Conservation (phyloP, 2,329 filamentous ascomycete genomes). For the Paraconiothyrium sp. region DNA sequence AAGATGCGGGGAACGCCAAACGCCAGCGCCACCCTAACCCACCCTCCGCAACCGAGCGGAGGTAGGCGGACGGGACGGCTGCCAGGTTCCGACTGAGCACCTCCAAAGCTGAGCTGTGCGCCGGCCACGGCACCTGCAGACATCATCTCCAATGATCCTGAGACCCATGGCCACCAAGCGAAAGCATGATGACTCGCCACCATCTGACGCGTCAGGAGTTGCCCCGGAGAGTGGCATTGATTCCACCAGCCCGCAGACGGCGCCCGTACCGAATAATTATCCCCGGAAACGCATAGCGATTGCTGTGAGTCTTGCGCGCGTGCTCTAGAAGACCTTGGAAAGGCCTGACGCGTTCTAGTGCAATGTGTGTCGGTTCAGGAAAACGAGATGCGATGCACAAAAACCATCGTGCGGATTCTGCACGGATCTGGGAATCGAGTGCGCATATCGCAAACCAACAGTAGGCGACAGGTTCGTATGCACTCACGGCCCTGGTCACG, state of each 20-base stretch:
- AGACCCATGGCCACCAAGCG: conserved; percentile 30
- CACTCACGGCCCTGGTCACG: neutral
- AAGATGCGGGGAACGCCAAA: conserved; percentile 19
- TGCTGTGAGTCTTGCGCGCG: conserved; percentile 25
- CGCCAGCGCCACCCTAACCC: conserved; percentile 3
- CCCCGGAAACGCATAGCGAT: conserved; percentile 38
- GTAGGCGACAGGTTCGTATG: conserved; percentile 30
- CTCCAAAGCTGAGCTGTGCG: neutral
- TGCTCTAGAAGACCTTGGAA: neutral
- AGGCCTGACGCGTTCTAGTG: conserved; percentile 29
- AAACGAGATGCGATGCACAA: conserved; percentile 39
- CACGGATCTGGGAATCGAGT: conserved; percentile 40
- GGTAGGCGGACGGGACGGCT: conserved; percentile 7
- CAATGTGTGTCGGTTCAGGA: conserved; percentile 41
- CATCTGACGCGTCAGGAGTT: conserved; percentile 17
- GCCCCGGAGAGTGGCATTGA: conserved; percentile 14
- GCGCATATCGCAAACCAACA: conserved; percentile 38
- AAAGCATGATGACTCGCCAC: conserved; percentile 25
- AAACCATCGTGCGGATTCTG: conserved; percentile 40
- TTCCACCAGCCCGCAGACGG: conserved; percentile 22
- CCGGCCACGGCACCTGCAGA: neutral
- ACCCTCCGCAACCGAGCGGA: neutral
- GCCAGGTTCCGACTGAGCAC: conserved; percentile 3
- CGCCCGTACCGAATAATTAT: conserved; percentile 32
- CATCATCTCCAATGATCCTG: neutral